phyloP scores from a whole-genome alignment of 352 stramenopile species.

The Pythium vanterpoolii region DNA sequence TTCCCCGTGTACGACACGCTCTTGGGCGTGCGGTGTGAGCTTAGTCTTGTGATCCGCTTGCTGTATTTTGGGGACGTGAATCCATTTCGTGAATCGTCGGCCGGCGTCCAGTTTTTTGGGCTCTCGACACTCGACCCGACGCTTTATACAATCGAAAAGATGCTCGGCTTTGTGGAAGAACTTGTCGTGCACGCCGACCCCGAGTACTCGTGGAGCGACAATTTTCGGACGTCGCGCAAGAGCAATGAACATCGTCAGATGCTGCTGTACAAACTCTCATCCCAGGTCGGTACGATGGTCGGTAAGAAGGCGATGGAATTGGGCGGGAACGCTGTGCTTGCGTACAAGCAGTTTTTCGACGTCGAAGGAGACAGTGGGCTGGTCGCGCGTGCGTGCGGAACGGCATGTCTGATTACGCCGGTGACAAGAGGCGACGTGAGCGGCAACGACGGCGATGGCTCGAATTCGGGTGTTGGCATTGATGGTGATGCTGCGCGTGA shows the following conservation, averaged over 20 bases:
- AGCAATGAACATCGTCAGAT: slow-evolving; percentile 97
- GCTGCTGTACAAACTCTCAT: slow-evolving; percentile 94
- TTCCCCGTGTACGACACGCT: slow-evolving; percentile 99
- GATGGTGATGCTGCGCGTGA: slow-evolving; percentile 38
- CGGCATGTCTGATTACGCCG: slow-evolving; percentile 74
- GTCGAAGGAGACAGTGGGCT: slow-evolving; percentile 98
- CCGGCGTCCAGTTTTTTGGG: slow-evolving; percentile 97
- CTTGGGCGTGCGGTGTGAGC: slow-evolving; percentile 93
- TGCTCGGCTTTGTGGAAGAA: slow-evolving; percentile 93
- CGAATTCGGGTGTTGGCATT: slow-evolving; percentile 25
- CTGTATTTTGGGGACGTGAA: slow-evolving; percentile 98
- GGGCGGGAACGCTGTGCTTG: slow-evolving; percentile 97
- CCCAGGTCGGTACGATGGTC: slow-evolving; percentile 73
- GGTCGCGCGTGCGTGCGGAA: slow-evolving; percentile 96
- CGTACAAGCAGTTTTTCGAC: slow-evolving; percentile 98
- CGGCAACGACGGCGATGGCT: slow-evolving; percentile 10
- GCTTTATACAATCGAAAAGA: slow-evolving; percentile 86
- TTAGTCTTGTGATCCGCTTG: slow-evolving; percentile 94
- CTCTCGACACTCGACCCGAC: slow-evolving; percentile 92
- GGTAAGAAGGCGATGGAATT: slow-evolving; percentile 96
- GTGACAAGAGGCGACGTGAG: slow-evolving; percentile 40
- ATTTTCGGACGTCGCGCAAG: slow-evolving; percentile 88
- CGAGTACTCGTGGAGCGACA: slow-evolving; percentile 97
- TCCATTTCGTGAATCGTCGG: slow-evolving; percentile 96
- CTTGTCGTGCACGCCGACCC: slow-evolving; percentile 98